A percentile compares a stretch with the other conserved stretches of the same genome.
Conservation (phyloP, 805 yeast genomes). For the Candida xiaguanensis region DNA sequence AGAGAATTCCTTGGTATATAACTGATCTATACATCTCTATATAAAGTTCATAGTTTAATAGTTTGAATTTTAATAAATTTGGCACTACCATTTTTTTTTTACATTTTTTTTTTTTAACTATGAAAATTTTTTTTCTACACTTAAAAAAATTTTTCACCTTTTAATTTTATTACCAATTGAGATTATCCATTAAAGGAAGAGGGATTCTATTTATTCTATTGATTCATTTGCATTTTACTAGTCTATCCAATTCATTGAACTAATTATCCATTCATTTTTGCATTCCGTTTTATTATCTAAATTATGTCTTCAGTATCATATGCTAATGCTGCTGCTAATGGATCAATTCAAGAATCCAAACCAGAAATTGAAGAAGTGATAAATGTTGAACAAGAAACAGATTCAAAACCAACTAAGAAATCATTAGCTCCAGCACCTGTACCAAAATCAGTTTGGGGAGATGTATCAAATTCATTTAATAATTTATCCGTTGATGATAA, state of each 20-base stretch:
- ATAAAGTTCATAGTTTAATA: no score
- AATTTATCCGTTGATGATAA: slow-evolving; percentile 32
- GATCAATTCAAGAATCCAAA: slow-evolving; percentile 11
- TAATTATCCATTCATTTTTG: not conserved
- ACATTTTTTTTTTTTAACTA: not conserved
- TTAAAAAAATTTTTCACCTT: slow-evolving; percentile 1
- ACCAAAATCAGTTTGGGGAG: slow-evolving; percentile 44
- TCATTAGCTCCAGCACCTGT: slow-evolving; percentile 45
- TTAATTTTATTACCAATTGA: not conserved
- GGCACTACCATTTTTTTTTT: not conserved
- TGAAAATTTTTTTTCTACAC: not conserved
- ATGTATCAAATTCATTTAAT: slow-evolving; percentile 14
- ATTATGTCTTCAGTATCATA: slow-evolving; percentile 31
- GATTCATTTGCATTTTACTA: not conserved
- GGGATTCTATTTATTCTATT: not conserved
- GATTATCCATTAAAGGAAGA: not conserved
- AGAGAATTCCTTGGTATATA: slow-evolving; percentile 38
- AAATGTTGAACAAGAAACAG: slow-evolving; percentile 1
- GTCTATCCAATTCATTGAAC: not conserved
- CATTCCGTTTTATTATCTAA: not conserved
- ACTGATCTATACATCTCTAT: no score
- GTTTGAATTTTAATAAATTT: no score
- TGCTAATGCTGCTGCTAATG: slow-evolving; percentile 42
- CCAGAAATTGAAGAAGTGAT: slow-evolving; percentile 1
- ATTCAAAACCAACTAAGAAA: slow-evolving; percentile 21